Percentiles rank a stretch among this genome's conserved stretches.
phyloP scores from a whole-genome alignment of 352 stramenopile genomes.

The Pythium aquatile region DNA sequence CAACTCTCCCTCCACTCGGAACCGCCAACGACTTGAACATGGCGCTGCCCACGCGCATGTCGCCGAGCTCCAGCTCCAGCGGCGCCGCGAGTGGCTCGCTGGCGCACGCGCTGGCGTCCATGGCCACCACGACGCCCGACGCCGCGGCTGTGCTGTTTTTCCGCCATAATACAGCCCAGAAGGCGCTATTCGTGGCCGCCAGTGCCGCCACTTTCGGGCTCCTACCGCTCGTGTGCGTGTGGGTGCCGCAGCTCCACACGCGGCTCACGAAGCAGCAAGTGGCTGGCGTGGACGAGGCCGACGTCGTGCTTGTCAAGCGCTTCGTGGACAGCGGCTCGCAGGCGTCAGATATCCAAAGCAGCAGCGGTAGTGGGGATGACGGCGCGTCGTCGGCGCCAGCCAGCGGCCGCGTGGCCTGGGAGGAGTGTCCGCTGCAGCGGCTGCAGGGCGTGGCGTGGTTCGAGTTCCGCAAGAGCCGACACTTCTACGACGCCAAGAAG shows the following conservation, averaged over 20 bases:
- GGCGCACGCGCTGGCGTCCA: constrained; percentile 14
- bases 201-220: constrained; percentile 43
- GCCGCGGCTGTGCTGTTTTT: constrained; percentile 42
- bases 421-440: constrained; percentile 43
- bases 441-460: constrained; percentile 44
- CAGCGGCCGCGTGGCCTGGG: constrained; percentile 29
- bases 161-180: constrained; percentile 33
- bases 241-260: constrained; percentile 60
- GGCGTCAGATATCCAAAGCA: not conserved
- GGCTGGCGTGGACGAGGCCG: constrained; percentile 38
- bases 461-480: constrained; percentile 65
- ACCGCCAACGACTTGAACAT: constrained; percentile 1
- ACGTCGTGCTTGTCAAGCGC: constrained; percentile 51
- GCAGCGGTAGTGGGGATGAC: constrained; percentile 20
- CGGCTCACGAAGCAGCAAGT: constrained; percentile 48
- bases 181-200: constrained; percentile 38
- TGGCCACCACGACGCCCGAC: constrained; percentile 40
- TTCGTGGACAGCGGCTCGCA: not conserved
- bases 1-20: not conserved
- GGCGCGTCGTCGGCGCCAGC: constrained; percentile 5
- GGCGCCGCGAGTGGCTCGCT: not conserved
- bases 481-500: constrained; percentile 57
- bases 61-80: not conserved
- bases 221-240: constrained; percentile 44
- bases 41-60: constrained; percentile 18